Evolutionary conservation across 2,329 filamentous ascomycete species (phyloP), one percentile per base, ranked within the genome.

Genomic region (Diaporthe velutina): DNA sequence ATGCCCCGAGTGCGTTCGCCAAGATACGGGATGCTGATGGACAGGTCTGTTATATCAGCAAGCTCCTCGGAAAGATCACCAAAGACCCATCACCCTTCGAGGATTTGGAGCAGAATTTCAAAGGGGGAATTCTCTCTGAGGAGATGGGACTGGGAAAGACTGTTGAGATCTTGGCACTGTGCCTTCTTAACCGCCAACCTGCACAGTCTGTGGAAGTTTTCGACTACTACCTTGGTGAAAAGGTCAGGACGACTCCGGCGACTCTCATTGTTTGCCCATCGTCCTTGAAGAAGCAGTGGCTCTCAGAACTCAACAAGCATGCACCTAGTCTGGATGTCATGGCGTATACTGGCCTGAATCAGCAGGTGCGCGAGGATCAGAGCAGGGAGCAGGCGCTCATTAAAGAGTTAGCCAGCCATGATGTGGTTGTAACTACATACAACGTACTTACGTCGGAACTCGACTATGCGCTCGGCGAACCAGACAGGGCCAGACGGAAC

Each of bases 91-190:
- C 80, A 0, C 79, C 83, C 3, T 91, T 90, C 72, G 81, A 82
- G 45, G 80, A 84, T 58, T 75, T 81, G 54, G 75, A 75, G 30
- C 83, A 89, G 70, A 80, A 81, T n/a, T 74, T 90, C 15, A 87
- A 83, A 60, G 90, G 91, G 17, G 93, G 93, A 0, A 92, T 95
- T 64, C 84, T 96, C 7, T 91, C 93, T 0, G 94, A 96, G 80
- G 94, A 96, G 82, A 96, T 96, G 94, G 94, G 94, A 0, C 85
- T 96, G 1, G 94, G 94, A 1, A 96, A 96, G 82, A 96, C 94
- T 0, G 86, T 96, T 4, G 94, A 96, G 83, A 86, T 94, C 2
- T 90, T 95, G 58, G 89, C 92, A 5, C 85, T 96, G 15, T 90
- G 95, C n/a, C 85, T 90, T 10, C 84, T 93, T 33, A 91, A 96